phyloP scores from a whole-genome alignment of 768 basidiomycete genomes.

The Obba rivulosa region DNA sequence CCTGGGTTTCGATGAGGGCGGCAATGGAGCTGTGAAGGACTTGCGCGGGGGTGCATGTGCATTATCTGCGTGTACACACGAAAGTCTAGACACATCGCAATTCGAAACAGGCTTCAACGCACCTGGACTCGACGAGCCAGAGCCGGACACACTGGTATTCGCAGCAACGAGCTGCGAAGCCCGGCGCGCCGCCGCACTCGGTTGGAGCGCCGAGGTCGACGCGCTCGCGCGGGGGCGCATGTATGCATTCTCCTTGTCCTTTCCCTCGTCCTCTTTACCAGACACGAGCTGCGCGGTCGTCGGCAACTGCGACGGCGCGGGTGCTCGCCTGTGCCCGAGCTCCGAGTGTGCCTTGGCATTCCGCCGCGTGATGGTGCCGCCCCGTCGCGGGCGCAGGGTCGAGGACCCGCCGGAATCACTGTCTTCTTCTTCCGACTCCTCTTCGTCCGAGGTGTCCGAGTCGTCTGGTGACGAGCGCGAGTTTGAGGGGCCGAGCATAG shows the following conservation, averaged over 20 bases:
- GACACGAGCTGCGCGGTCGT: conserved; percentile 11
- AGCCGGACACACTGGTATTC: neutral
- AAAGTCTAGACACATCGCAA: neutral
- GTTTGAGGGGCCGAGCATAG: conserved; percentile 10
- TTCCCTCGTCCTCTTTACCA: conserved; percentile 1
- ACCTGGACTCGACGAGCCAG: neutral
- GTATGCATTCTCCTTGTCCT: conserved; percentile 10
- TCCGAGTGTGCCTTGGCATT: conserved; percentile 19
- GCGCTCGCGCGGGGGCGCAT: conserved; percentile 44
- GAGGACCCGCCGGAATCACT: conserved; percentile 21
- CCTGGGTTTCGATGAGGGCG: too few relatives aligned
- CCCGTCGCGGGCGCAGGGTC: conserved; percentile 30
- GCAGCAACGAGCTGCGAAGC: conserved; percentile 32
- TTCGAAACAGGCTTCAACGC: neutral
- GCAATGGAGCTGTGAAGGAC: too few relatives aligned
- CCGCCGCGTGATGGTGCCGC: conserved; percentile 26
- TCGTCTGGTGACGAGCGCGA: conserved; percentile 22
- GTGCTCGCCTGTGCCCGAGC: conserved; percentile 18
- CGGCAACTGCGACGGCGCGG: conserved; percentile 11
- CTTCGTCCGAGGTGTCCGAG: conserved; percentile 22
- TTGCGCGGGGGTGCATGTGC: too few relatives aligned
- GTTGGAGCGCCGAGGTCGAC: conserved; percentile 54
- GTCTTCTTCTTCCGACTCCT: conserved; percentile 27
- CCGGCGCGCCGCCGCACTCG: conserved; percentile 44
- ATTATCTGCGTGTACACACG: neutral